Percentiles rank a stretch among this genome's conserved stretches.
Conservation (phyloP, 805 yeast genomes). For the Ogataea philodendri region DNA sequence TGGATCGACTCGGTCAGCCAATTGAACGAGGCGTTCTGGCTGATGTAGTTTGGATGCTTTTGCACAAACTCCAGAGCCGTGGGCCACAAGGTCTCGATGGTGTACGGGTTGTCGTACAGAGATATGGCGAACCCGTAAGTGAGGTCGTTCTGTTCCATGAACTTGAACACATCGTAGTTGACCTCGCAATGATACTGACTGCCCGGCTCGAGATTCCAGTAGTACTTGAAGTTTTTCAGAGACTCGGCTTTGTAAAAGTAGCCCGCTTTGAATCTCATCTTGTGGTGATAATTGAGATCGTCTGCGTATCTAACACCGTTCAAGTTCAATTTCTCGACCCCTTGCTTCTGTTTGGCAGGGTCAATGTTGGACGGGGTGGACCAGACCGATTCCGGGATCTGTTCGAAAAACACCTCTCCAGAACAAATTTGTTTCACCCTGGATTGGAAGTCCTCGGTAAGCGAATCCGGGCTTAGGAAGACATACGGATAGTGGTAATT, state of each 20-base stretch:
- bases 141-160: slow-evolving; percentile 70
- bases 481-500: slow-evolving; percentile 74
- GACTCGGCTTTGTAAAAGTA: slow-evolving; percentile 72
- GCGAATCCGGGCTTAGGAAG: slow-evolving; percentile 65
- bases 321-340: slow-evolving; percentile 26
- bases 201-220: slow-evolving; percentile 93
- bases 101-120: slow-evolving; percentile 57
- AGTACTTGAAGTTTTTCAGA: slow-evolving; percentile 69
- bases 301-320: slow-evolving; percentile 68
- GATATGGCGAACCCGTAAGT: slow-evolving; percentile 75
- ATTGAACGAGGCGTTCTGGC: slow-evolving; percentile 59
- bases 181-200: slow-evolving; percentile 72
- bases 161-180: slow-evolving; percentile 76
- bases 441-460: slow-evolving; percentile 52
- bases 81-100: slow-evolving; percentile 78
- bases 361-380: slow-evolving; percentile 57
- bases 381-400: slow-evolving; percentile 49
- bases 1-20: slow-evolving; percentile 72
- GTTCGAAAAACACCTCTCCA: slow-evolving; percentile 25
- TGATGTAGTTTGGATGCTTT: slow-evolving; percentile 54
- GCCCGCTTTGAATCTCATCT: slow-evolving; percentile 87
- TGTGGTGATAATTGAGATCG: slow-evolving; percentile 72
- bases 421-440: slow-evolving; percentile 38
- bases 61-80: slow-evolving; percentile 62
- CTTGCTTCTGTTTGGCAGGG: slow-evolving; percentile 22